Percentiles rank a stretch among this genome's conserved stretches.
phyloP scores from a whole-genome alignment of 1,284 basidiomycete genomes.

The Fomitiporia mediterranea region DNA sequence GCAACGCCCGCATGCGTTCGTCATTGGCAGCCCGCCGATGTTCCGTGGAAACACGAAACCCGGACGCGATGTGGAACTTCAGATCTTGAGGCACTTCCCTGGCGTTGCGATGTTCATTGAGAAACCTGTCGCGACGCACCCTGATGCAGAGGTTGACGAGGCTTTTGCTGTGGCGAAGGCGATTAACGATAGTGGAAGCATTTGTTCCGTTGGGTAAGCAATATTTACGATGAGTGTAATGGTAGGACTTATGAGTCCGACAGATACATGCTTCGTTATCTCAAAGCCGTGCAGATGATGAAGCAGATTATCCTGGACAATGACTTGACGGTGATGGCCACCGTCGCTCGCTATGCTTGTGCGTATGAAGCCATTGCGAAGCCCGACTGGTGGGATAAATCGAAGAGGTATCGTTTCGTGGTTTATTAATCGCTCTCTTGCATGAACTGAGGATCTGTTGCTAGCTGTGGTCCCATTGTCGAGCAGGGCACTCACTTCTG shows the following conservation, averaged over 20 bases:
- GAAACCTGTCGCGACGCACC: constrained; percentile 90
- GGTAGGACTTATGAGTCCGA: background rate
- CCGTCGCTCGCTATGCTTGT: constrained; percentile 92
- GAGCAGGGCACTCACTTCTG: constrained; percentile 96
- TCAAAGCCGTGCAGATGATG: constrained; percentile 96
- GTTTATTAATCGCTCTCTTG: background rate
- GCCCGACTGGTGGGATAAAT: constrained; percentile 98
- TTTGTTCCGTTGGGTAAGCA: constrained; percentile 91
- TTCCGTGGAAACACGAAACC: constrained; percentile 79
- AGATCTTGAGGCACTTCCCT: constrained; percentile 88
- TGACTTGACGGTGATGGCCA: constrained; percentile 95
- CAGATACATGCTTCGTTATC: constrained; percentile 89
- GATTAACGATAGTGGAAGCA: constrained; percentile 64
- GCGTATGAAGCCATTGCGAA: constrained; percentile 90
- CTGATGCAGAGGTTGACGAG: constrained; percentile 62
- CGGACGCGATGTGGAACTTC: constrained; percentile 86
- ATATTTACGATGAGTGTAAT: too few species aligned
- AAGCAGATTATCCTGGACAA: constrained; percentile 95
- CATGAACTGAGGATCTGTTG: background rate
- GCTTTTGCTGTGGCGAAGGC: constrained; percentile 62
- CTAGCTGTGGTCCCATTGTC: constrained; percentile 83
- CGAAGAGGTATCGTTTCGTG: constrained; percentile 56
- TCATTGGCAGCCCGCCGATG: constrained; percentile 91
- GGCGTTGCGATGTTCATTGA: constrained; percentile 91
- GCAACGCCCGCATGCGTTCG: constrained; percentile 69